Evolutionary conservation across 139 green algal species (phyloP).

Genomic region (Micromonas pusilla): DNA sequence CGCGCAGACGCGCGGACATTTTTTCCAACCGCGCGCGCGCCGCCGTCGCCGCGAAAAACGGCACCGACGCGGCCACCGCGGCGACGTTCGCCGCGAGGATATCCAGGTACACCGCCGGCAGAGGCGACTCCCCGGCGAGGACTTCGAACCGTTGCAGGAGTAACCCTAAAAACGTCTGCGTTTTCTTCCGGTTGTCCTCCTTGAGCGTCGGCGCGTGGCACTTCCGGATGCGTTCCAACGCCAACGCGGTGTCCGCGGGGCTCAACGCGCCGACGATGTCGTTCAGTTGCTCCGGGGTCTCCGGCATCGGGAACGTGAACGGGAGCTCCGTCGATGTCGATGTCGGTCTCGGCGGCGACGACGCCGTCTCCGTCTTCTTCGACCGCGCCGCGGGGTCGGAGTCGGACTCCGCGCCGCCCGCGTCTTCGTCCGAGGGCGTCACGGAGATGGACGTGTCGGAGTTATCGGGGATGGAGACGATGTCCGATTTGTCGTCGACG

Average conservation of each 20-base stretch:
- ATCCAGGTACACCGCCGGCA: slow-evolving; percentile 58
- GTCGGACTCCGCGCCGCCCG: too few relatives aligned
- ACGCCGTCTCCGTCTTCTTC: slow-evolving; percentile 20
- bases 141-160: slow-evolving; percentile 84
- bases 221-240: slow-evolving; percentile 63
- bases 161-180: slow-evolving; percentile 73
- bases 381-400: too few relatives aligned
- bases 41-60: slow-evolving; percentile 79
- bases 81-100: slow-evolving; percentile 55
- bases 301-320: slow-evolving; percentile 68
- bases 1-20: slow-evolving; percentile 45
- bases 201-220: slow-evolving; percentile 66
- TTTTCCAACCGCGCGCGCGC: slow-evolving; percentile 64
- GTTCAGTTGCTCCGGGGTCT: slow-evolving; percentile 60
- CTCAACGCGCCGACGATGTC: slow-evolving; percentile 42
- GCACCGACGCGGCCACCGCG: slow-evolving; percentile 61
- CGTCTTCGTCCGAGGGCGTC: too few relatives aligned
- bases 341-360: neutral
- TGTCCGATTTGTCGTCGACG: too few relatives aligned
- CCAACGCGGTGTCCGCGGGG: slow-evolving; percentile 49
- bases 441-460: too few relatives aligned
- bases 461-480: too few relatives aligned
- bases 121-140: slow-evolving; percentile 52
- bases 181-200: slow-evolving; percentile 57
- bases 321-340: slow-evolving; percentile 51